Evolutionary conservation across 768 basidiomycete genomes (phyloP), one percentile per base, ranked within the genome.

Genomic region (Myochromella boudieri): DNA sequence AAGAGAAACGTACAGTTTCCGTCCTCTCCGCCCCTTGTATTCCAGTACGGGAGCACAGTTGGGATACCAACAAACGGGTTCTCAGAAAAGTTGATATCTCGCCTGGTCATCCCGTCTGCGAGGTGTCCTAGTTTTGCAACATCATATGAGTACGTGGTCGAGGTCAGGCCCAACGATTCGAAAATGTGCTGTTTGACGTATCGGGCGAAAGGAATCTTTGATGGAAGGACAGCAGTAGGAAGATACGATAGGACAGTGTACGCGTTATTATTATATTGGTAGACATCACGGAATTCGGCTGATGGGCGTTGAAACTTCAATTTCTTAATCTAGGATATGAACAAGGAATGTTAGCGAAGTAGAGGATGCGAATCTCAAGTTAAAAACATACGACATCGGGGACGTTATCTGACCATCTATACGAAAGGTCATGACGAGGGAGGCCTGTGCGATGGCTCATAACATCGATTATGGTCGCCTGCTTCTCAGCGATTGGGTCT

Each of bases 111-210:
- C 3, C 62, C 58, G 29, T 66, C 60, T 1, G 63, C 65, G 15
- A 68, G 52, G 7, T 58, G 52, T 1, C 62, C 60, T 7, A 46
- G 55, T 25, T 60, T 60, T 1, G 67, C 67, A 7, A 48, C 43
- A 4, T 55, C 48, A 27, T 56, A 63, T 3, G 64, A 66, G 31
- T 62, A 68, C 1, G 65, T 68, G 2, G 66, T 61, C 8, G 59
- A 56, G 1, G 46, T 53, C 50, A 68, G 42, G 1, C 62, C 61
- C 0, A 67, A 56, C 9, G 58, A 58, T 4, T 59, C 58, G 8
- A 68, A 57, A 15, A 68, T 65, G 32, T 64, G 53, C 18, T 64
- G 50, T 34, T 62, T 58, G 33, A 67, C 65, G 55, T 63, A 68
- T 15, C 53, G 54, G 6, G 60, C 56, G 34, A 65, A 58, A 4